phyloP scores from a whole-genome alignment of 2,329 filamentous ascomycete species.

The Neofusicoccum sp. region DNA sequence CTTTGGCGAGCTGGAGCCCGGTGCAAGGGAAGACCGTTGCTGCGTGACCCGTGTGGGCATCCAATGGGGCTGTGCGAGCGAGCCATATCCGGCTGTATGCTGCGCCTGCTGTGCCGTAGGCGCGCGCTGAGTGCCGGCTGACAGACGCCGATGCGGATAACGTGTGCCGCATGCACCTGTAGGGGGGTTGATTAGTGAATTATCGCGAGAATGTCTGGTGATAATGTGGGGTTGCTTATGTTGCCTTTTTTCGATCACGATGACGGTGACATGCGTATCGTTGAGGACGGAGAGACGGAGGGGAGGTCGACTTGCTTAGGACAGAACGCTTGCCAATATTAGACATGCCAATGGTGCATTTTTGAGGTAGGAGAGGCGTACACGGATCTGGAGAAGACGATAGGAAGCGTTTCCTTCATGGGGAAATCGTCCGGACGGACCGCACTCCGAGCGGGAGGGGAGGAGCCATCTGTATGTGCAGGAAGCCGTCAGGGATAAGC shows the following conservation, averaged over 20 bases:
- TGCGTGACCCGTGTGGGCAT: neutral
- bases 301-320: neutral
- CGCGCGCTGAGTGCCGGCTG: neutral
- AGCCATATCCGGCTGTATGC: neutral
- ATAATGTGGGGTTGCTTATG: conserved; percentile 1
- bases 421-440: neutral
- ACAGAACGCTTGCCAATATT: neutral
- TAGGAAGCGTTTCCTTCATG: neutral
- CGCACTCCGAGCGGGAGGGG: neutral
- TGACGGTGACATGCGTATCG: neutral
- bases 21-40: neutral
- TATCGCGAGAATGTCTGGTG: conserved; percentile 14
- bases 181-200: conserved; percentile 10
- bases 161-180: conserved; percentile 3
- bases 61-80: neutral
- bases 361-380: neutral
- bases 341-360: neutral
- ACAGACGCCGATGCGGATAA: neutral
- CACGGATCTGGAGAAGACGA: conserved; percentile 1
- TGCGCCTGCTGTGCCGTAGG: conserved; percentile 10
- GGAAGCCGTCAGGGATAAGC: neutral
- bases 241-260: neutral
- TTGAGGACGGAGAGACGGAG: no score
- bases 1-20: neutral
- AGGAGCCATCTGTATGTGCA: neutral